Percentiles rank a stretch among this genome's conserved stretches.
phyloP scores from a whole-genome alignment of 1,284 basidiomycete species.

The Hemileia vastatrix region DNA sequence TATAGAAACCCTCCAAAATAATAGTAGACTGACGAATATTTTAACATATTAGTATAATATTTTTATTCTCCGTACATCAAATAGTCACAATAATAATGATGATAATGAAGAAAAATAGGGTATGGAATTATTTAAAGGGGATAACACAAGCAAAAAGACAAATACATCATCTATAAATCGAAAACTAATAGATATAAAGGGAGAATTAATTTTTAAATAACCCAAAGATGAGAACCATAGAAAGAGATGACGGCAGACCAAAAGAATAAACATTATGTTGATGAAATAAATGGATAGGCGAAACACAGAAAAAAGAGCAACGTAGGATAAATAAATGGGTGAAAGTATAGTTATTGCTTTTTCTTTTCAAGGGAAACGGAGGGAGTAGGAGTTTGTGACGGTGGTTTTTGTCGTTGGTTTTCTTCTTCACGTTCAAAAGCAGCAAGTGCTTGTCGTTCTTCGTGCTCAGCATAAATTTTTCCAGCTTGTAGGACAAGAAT shows the following conservation, averaged over 20 bases:
- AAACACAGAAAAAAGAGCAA: not conserved
- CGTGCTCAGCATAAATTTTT: conserved; percentile 16
- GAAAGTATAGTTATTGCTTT: conserved; percentile 2
- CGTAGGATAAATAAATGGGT: not conserved
- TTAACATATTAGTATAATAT: too few species aligned
- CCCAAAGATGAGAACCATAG: not conserved
- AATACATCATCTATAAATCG: not conserved
- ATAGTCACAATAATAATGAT: too few species aligned
- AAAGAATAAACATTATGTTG: not conserved
- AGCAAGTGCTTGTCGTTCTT: conserved; percentile 9
- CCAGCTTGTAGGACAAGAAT: conserved; percentile 13
- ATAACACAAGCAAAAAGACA: not conserved
- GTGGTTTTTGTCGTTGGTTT: too few species aligned
- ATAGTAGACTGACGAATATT: too few species aligned
- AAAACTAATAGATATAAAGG: not conserved
- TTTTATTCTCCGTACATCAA: too few species aligned
- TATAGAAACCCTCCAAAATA: too few species aligned
- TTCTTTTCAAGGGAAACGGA: too few species aligned
- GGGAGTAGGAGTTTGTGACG: not conserved
- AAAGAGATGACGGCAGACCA: not conserved
- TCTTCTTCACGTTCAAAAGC: conserved; percentile 7
- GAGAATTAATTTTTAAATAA: too few species aligned
- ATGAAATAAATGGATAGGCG: not conserved
- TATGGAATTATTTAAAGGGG: not conserved
- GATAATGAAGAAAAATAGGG: not conserved